phyloP scores from a whole-genome alignment of 1,139 yeast genomes.

The Yamadazyma jaroonii region DNA sequence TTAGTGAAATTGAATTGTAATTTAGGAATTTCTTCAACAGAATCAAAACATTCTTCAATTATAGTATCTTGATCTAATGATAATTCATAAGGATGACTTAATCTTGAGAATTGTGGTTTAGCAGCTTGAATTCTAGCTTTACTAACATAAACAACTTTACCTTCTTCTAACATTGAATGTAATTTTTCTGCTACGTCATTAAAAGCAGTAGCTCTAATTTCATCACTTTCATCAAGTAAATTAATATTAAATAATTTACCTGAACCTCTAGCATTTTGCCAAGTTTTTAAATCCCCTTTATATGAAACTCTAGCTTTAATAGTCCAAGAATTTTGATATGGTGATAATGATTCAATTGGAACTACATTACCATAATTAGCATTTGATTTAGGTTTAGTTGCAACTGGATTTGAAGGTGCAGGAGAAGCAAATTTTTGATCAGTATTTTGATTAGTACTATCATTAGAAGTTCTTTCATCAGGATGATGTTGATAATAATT shows the following conservation, averaged over 20 bases:
- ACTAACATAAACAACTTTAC: slow-evolving; percentile 81
- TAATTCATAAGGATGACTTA: slow-evolving; percentile 87
- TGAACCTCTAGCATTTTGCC: slow-evolving; percentile 83
- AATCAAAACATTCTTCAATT: slow-evolving; percentile 69
- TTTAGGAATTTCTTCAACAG: slow-evolving; percentile 64
- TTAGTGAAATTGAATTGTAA: slow-evolving; percentile 74
- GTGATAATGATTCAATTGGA: slow-evolving; percentile 86
- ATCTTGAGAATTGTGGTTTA: slow-evolving; percentile 80
- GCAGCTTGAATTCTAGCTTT: slow-evolving; percentile 81
- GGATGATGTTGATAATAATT: slow-evolving; percentile 25
- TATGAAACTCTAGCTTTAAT: slow-evolving; percentile 88
- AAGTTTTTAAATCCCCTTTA: slow-evolving; percentile 84
- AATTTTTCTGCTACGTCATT: slow-evolving; percentile 81
- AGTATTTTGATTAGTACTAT: slow-evolving; percentile 1
- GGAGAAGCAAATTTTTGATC: slow-evolving; percentile 7
- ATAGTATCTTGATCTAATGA: slow-evolving; percentile 76
- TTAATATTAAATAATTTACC: slow-evolving; percentile 89
- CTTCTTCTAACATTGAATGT: slow-evolving; percentile 76
- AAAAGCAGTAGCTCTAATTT: slow-evolving; percentile 94
- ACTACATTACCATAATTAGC: slow-evolving; percentile 27
- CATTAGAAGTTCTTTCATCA: slow-evolving; percentile 11
- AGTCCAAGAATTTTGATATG: slow-evolving; percentile 89
- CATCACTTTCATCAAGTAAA: slow-evolving; percentile 91
- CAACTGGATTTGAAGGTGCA: slow-evolving; percentile 6
- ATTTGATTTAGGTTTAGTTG: slow-evolving; percentile 14